Conservation (phyloP, 2,329 filamentous ascomycete species). For the Coleophoma cylindrospora region DNA sequence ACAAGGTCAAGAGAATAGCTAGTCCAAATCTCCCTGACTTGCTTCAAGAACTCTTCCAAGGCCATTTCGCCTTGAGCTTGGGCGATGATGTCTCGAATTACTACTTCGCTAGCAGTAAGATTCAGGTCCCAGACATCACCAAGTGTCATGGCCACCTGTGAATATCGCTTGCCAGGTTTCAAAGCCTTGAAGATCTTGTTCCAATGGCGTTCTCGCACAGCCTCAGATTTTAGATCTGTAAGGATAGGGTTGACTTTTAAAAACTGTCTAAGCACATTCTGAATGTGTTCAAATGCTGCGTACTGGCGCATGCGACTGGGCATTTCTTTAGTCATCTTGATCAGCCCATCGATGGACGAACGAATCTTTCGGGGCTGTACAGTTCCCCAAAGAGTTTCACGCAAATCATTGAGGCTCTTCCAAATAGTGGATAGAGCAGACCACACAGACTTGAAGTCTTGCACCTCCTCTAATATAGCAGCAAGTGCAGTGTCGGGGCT, state of each 20-base stretch:
- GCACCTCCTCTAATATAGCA: conserved; percentile 89
- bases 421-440: conserved; percentile 92
- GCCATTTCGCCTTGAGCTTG: conserved; percentile 99
- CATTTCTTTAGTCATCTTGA: conserved; percentile 99
- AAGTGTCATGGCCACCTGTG: conserved; percentile 89
- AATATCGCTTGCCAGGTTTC: conserved; percentile 89
- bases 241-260: conserved; percentile 88
- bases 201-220: conserved; percentile 95
- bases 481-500: conserved; percentile 75
- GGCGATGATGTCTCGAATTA: conserved; percentile 88
- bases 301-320: conserved; percentile 98
- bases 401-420: conserved; percentile 90
- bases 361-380: conserved; percentile 93
- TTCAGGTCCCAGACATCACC: conserved; percentile 98
- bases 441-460: conserved; percentile 99
- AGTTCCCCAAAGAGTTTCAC: conserved; percentile 90
- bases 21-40: conserved; percentile 95
- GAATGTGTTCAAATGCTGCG: conserved; percentile 98
- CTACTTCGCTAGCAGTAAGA: conserved; percentile 75
- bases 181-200: conserved; percentile 95
- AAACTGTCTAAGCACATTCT: conserved; percentile 80
- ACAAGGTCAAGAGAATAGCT: conserved; percentile 92
- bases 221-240: conserved; percentile 90
- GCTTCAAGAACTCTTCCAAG: conserved; percentile 92
- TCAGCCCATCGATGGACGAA: conserved; percentile 80